Conservation (phyloP, 805 yeast genomes). For the Clavispora santaluciae region DNA sequence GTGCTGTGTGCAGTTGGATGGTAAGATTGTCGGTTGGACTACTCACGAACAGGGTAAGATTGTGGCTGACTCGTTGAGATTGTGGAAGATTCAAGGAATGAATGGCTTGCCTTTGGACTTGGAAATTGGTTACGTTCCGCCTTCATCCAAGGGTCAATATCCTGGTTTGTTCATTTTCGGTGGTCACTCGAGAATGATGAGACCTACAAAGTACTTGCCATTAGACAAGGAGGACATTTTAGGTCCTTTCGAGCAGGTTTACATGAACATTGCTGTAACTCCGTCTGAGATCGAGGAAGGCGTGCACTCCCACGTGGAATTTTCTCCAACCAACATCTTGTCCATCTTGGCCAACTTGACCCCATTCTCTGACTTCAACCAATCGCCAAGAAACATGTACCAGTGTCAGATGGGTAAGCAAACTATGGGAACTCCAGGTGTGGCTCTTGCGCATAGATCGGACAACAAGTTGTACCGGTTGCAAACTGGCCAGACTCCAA, state of each 20-base stretch:
- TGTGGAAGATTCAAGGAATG: conserved; percentile 82
- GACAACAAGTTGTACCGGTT: conserved; percentile 91
- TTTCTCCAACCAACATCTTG: conserved; percentile 87
- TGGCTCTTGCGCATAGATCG: conserved; percentile 84
- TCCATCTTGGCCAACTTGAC: conserved; percentile 95
- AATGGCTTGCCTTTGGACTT: conserved; percentile 78
- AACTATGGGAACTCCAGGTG: conserved; percentile 99
- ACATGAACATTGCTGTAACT: conserved; percentile 92
- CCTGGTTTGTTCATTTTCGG: conserved; percentile 93
- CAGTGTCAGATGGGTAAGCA: conserved; percentile 99
- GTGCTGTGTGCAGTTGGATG: conserved; percentile 92
- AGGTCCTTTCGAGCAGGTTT: conserved; percentile 98
- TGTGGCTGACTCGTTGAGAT: conserved; percentile 85
- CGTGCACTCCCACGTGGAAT: conserved; percentile 90
- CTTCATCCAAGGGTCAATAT: conserved; percentile 92
- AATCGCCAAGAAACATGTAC: conserved; percentile 99
- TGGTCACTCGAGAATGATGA: conserved; percentile 90
- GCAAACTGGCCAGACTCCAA: conserved; percentile 96
- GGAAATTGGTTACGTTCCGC: conserved; percentile 95
- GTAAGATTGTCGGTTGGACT: conserved; percentile 90
- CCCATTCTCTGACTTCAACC: conserved; percentile 97
- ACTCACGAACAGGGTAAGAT: conserved; percentile 81
- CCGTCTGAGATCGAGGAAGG: conserved; percentile 83
- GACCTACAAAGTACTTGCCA: conserved; percentile 92
- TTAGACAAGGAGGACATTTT: conserved; percentile 76